Evolutionary conservation across 1,284 basidiomycete genomes (phyloP).

Genomic region (Volvariella surrecta): DNA sequence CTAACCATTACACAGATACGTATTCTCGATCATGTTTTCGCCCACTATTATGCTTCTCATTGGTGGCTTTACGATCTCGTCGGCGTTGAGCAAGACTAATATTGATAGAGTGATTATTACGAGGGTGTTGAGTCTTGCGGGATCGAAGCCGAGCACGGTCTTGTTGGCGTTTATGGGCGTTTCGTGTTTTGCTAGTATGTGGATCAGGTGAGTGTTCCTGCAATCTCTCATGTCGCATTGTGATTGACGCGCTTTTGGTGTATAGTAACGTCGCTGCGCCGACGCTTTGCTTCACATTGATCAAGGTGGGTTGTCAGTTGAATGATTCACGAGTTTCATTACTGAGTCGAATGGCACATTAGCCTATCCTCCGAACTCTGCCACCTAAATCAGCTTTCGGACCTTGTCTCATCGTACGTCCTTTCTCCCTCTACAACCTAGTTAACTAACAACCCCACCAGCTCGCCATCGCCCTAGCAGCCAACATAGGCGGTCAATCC

Average conservation of each 20-base stretch:
- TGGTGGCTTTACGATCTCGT: slow-evolving; percentile 97
- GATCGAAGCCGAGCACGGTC: slow-evolving; percentile 80
- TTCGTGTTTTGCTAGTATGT: slow-evolving; percentile 98
- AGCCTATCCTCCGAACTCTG: slow-evolving; percentile 92
- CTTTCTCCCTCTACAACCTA: slow-evolving; percentile 3
- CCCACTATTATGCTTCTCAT: slow-evolving; percentile 97
- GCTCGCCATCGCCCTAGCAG: slow-evolving; percentile 95
- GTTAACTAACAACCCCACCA: slow-evolving; percentile 20
- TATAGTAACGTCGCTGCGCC: slow-evolving; percentile 93
- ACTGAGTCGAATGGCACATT: slow-evolving; percentile 3
- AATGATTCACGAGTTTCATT: not conserved
- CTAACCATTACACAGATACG: slow-evolving; percentile 35
- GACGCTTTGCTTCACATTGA: slow-evolving; percentile 95
- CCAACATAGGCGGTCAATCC: slow-evolving; percentile 96
- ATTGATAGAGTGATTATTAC: slow-evolving; percentile 94
- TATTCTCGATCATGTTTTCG: slow-evolving; percentile 78
- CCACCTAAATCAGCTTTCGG: slow-evolving; percentile 85
- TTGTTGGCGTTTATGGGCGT: slow-evolving; percentile 95
- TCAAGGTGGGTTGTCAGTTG: slow-evolving; percentile 54
- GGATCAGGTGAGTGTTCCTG: slow-evolving; percentile 72
- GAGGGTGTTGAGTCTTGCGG: slow-evolving; percentile 86
- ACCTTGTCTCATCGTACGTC: slow-evolving; percentile 81
- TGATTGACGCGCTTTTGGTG: slow-evolving; percentile 6
- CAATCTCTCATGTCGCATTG: not conserved
- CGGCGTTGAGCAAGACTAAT: slow-evolving; percentile 94